Percentiles rank a stretch among this genome's conserved stretches.
Evolutionary conservation across 1,284 basidiomycete genomes (phyloP).

Genomic region (Blastosporella zonata): DNA sequence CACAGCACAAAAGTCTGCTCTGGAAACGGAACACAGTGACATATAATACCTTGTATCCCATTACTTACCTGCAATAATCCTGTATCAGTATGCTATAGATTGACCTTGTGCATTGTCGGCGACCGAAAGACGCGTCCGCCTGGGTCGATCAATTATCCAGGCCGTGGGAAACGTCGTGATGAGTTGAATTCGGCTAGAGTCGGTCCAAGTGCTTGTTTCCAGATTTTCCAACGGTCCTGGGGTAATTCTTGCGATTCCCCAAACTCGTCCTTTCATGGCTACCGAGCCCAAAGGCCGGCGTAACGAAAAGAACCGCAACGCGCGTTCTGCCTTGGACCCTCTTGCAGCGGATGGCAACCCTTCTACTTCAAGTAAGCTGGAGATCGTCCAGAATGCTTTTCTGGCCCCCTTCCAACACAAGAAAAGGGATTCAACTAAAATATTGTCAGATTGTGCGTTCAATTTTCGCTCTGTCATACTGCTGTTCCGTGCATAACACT

Average conservation of each 20-base stretch:
- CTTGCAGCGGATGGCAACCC: constrained; percentile 29
- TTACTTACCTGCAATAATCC: constrained; percentile 16
- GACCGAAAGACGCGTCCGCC: background rate
- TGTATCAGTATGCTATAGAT: constrained; percentile 12
- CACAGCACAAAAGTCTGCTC: constrained; percentile 3
- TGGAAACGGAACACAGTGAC: constrained; percentile 18
- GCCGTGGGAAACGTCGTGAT: constrained; percentile 20
- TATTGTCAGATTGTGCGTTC: constrained; percentile 67
- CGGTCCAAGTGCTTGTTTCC: constrained; percentile 15
- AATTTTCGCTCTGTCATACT: constrained; percentile 3
- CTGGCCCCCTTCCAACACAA: constrained; percentile 64
- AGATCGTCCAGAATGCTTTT: constrained; percentile 63
- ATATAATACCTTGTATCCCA: constrained; percentile 21
- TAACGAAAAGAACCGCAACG: constrained; percentile 28
- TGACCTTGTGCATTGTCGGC: background rate
- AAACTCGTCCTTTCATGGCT: constrained; percentile 25
- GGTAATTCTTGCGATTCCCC: constrained; percentile 1
- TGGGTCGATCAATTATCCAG: background rate
- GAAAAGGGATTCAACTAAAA: constrained; percentile 64
- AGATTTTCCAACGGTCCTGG: constrained; percentile 13
- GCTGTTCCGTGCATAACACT: background rate
- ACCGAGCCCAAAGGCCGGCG: constrained; percentile 24
- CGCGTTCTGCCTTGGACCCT: constrained; percentile 36
- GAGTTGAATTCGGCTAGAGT: constrained; percentile 22
- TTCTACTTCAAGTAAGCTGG: constrained; percentile 44